A percentile compares a stretch with the other conserved stretches of the same genome.
phyloP scores from a whole-genome alignment of 345 rosid species.

The Bruguiera parviflora region DNA sequence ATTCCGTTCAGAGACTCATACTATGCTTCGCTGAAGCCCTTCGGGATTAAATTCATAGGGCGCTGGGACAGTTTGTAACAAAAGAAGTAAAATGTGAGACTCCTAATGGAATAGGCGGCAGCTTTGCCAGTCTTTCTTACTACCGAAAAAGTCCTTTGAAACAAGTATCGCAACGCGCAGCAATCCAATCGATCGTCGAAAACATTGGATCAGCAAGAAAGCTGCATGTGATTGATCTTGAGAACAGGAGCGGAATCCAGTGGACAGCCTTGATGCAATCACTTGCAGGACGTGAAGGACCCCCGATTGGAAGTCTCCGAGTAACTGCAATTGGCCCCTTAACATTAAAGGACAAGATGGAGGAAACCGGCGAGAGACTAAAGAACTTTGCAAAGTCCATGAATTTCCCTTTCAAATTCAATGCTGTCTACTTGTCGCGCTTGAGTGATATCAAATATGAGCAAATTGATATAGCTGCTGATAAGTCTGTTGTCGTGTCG shows the following conservation, averaged over 20 bases:
- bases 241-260: conserved; percentile 53
- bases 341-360: conserved; percentile 8
- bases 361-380: conserved; percentile 35
- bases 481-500: conserved; percentile 35
- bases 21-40: conserved; percentile 45
- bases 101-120: conserved; percentile 17
- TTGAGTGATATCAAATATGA: conserved; percentile 32
- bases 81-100: not conserved
- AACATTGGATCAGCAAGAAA: conserved; percentile 31
- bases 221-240: conserved; percentile 49
- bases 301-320: conserved; percentile 34
- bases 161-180: conserved; percentile 38
- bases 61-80: conserved; percentile 21
- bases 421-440: conserved; percentile 16
- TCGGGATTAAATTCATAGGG: conserved; percentile 36
- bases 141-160: conserved; percentile 33
- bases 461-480: conserved; percentile 26
- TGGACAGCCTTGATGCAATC: conserved; percentile 54
- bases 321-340: conserved; percentile 36
- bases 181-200: conserved; percentile 42
- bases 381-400: conserved; percentile 39
- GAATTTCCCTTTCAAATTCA: conserved; percentile 40
- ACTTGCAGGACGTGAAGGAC: conserved; percentile 24
- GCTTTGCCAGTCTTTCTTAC: not conserved
- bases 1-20: conserved; percentile 44